These are phyloP conservation scores for Curvularia sp. DNA, from an alignment of 2,329 filamentous ascomycete genomes.

Conservation along the genomic window DNA sequence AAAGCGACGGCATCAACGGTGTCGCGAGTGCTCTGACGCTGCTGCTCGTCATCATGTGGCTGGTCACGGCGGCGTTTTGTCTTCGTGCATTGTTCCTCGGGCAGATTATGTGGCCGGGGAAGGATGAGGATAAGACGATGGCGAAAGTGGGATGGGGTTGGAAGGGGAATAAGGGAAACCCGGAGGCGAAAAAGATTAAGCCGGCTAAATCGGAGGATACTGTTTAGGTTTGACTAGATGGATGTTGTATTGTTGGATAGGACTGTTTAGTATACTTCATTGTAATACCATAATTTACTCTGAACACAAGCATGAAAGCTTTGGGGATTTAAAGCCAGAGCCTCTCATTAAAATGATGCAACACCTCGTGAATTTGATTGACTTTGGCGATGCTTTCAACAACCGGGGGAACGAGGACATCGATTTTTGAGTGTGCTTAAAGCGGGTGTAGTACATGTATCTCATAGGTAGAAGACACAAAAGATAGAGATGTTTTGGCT, in stretches of 20 bases:
- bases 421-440: too few species aligned
- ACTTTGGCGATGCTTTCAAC: too few species aligned
- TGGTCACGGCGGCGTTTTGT: slow-evolving; percentile 60
- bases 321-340: too few species aligned
- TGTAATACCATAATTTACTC: slow-evolving; percentile 5
- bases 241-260: not conserved
- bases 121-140: slow-evolving; percentile 46
- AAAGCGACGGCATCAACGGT: slow-evolving; percentile 60
- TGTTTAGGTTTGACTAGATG: not conserved
- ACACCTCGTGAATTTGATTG: too few species aligned
- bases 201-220: slow-evolving; percentile 8
- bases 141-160: slow-evolving; percentile 35
- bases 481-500: too few species aligned
- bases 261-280: not conserved
- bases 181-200: slow-evolving; percentile 20
- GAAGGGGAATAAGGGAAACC: slow-evolving; percentile 28
- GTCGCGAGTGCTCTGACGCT: slow-evolving; percentile 64
- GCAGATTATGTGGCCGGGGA: slow-evolving; percentile 63
- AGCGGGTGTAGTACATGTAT: too few species aligned
- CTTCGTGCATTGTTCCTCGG: slow-evolving; percentile 58
- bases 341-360: too few species aligned
- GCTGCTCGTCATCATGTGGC: slow-evolving; percentile 62
- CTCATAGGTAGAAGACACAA: too few species aligned
- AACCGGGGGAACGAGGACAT: too few species aligned
- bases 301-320: not conserved